These are phyloP conservation scores for Alternaria ethzedia DNA, from an alignment of 2,329 filamentous ascomycete species.

Conservation along the genomic window DNA sequence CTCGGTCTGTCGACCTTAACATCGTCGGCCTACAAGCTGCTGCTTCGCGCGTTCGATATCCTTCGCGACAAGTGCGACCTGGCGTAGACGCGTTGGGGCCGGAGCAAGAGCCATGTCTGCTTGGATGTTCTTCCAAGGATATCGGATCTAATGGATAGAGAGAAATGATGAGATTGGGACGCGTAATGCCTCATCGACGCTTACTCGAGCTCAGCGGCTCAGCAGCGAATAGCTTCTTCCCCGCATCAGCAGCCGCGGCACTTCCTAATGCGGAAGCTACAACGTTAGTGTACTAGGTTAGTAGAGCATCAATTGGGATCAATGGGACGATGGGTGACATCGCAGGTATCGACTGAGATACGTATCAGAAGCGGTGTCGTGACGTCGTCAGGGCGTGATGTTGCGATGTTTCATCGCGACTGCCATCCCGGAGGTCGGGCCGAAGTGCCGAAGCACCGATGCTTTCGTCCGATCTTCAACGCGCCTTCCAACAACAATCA, in stretches of 20 bases:
- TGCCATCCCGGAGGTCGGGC: neutral
- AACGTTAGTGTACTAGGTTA: neutral
- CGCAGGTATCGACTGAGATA: neutral
- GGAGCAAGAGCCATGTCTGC: constrained; percentile 10
- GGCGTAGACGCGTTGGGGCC: constrained; percentile 42
- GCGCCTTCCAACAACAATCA: neutral
- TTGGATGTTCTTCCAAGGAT: constrained; percentile 12
- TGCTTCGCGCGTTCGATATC: constrained; percentile 37
- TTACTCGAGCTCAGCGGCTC: constrained; percentile 3
- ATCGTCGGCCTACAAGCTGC: constrained; percentile 28
- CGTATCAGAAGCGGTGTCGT: neutral
- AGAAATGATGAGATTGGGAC: neutral
- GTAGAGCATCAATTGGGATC: neutral
- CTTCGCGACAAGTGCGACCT: constrained; percentile 42
- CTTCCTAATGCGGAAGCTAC: neutral
- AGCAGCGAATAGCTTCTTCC: neutral
- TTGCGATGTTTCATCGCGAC: neutral
- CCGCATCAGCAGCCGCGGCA: constrained; percentile 3
- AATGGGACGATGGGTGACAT: neutral
- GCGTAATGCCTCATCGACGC: neutral
- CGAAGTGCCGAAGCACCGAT: neutral
- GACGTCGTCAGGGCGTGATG: neutral
- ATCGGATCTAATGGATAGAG: no score
- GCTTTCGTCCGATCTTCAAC: neutral
- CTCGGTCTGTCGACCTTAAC: neutral